Percentiles rank a stretch among this genome's conserved stretches.
These are phyloP conservation scores for Coniella vitis DNA, from an alignment of 2,329 filamentous ascomycete species.

Conservation along the genomic window DNA sequence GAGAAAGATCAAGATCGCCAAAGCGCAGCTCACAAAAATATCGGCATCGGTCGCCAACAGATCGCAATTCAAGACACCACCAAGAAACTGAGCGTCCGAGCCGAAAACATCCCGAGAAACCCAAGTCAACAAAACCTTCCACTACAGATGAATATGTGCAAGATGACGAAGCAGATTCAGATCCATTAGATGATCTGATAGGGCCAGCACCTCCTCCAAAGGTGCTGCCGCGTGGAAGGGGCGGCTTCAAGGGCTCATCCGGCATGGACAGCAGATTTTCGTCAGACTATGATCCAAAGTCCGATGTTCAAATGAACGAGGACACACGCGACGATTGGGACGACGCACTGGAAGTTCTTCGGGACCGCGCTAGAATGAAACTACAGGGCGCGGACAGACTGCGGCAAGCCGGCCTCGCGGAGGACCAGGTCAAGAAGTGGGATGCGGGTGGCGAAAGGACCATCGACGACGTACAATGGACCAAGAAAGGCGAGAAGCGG, in stretches of 20 bases:
- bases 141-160: conserved; percentile 16
- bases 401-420: conserved; percentile 69
- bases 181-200: conserved; percentile 69
- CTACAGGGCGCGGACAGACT: conserved; percentile 69
- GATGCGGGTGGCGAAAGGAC: conserved; percentile 53
- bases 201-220: conserved; percentile 59
- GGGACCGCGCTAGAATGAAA: conserved; percentile 74
- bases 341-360: conserved; percentile 67
- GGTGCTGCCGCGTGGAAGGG: conserved; percentile 61
- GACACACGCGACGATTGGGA: conserved; percentile 65
- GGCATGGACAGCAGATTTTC: conserved; percentile 79
- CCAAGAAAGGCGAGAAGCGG: conserved; percentile 56
- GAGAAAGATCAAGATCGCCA: conserved; percentile 13
- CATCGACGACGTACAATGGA: conserved; percentile 66
- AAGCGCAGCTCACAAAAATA: conserved; percentile 10
- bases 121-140: conserved; percentile 2
- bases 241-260: conserved; percentile 52
- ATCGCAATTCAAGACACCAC: background rate
- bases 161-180: conserved; percentile 45
- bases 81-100: background rate
- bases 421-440: conserved; percentile 67
- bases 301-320: conserved; percentile 48
- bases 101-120: background rate
- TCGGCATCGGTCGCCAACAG: conserved; percentile 11
- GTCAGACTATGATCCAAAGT: conserved; percentile 50